Percentiles rank a stretch among this genome's conserved stretches.
These are phyloP conservation scores for Ascocoryne sarcoides DNA, from an alignment of 2,329 filamentous ascomycete genomes.

Conservation along the genomic window DNA sequence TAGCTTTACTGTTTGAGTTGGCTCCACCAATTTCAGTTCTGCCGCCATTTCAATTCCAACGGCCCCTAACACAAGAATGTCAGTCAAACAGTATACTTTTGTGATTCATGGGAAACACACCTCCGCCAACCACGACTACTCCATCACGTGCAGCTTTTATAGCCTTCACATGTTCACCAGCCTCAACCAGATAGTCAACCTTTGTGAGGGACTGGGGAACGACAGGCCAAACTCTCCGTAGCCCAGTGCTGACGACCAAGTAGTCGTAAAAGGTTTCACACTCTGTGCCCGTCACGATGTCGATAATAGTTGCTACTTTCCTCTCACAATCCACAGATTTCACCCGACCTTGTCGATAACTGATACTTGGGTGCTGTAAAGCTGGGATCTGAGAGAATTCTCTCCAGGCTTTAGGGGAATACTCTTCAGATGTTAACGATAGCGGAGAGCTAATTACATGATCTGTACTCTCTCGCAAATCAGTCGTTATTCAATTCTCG, in stretches of 20 bases:
- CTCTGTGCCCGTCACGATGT: constrained; percentile 36
- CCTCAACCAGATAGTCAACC: constrained; percentile 55
- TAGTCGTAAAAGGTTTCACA: constrained; percentile 53
- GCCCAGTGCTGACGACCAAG: constrained; percentile 62
- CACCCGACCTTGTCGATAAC: constrained; percentile 57
- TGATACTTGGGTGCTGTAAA: constrained; percentile 53
- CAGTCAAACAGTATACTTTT: too few species aligned
- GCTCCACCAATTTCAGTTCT: constrained; percentile 62
- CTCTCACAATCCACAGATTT: constrained; percentile 47
- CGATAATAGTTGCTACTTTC: constrained; percentile 50
- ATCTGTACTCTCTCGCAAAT: constrained; percentile 36
- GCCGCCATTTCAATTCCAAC: constrained; percentile 78
- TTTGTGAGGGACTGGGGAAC: constrained; percentile 58
- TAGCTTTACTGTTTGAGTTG: constrained; percentile 58
- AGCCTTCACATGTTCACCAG: constrained; percentile 47
- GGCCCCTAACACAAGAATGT: constrained; percentile 43
- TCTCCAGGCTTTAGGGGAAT: constrained; percentile 61
- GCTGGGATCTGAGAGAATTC: constrained; percentile 58
- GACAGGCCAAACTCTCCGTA: constrained; percentile 62
- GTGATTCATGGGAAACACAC: constrained; percentile 32
- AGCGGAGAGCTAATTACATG: constrained; percentile 71
- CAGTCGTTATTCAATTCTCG: background rate
- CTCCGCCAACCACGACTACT: constrained; percentile 67
- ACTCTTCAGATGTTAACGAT: constrained; percentile 54
- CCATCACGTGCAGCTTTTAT: constrained; percentile 44